phyloP scores from a whole-genome alignment of 176 grass and related monocot species.

The Cenchrus americanus region DNA sequence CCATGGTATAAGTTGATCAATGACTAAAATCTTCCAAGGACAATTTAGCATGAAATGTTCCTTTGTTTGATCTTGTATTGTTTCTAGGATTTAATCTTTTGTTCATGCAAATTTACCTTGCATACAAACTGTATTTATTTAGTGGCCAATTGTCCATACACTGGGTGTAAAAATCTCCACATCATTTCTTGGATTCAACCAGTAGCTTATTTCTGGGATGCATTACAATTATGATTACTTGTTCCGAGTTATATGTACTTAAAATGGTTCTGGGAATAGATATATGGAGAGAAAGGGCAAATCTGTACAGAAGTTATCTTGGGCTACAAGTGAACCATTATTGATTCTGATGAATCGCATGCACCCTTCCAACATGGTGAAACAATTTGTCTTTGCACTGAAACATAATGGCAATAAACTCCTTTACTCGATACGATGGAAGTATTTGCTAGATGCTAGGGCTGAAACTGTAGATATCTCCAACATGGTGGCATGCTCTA shows the following conservation, averaged over 20 bases:
- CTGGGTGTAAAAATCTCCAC: neutral
- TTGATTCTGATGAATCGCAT: neutral
- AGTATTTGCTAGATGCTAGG: neutral
- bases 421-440: conserved; percentile 18
- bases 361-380: neutral
- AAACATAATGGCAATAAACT: neutral
- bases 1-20: neutral
- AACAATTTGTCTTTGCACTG: conserved; percentile 1
- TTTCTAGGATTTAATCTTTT: conserved; percentile 35
- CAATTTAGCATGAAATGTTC: conserved; percentile 20
- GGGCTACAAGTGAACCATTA: neutral
- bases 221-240: neutral
- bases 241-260: neutral
- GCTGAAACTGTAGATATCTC: neutral
- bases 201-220: conserved; percentile 9
- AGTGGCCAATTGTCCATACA: neutral
- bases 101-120: conserved; percentile 4
- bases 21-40: neutral
- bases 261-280: neutral
- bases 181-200: neutral
- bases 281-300: neutral
- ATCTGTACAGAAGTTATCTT: neutral
- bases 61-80: conserved; percentile 19
- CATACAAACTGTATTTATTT: neutral
- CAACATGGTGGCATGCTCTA: neutral